These are phyloP conservation scores for Sporisorium exsertum DNA, from an alignment of 1,284 basidiomycete species.

Conservation along the genomic window DNA sequence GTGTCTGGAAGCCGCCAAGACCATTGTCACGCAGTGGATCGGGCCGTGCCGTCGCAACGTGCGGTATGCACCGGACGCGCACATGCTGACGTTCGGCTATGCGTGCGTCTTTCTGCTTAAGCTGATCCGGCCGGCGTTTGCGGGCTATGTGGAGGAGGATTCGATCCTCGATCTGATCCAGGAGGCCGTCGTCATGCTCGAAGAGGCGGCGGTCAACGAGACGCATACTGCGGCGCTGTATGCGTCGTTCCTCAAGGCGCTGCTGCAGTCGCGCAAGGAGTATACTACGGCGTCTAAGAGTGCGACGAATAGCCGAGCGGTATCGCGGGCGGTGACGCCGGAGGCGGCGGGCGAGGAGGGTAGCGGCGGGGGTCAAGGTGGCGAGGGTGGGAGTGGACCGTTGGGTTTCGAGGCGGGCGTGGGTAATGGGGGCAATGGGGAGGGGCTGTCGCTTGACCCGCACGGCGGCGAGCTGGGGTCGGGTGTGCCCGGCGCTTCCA, in stretches of 20 bases:
- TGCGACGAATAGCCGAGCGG: slow-evolving; percentile 40
- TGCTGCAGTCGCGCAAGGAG: slow-evolving; percentile 61
- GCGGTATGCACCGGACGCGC: slow-evolving; percentile 87
- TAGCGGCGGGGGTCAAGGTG: background rate
- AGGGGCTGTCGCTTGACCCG: slow-evolving; percentile 20
- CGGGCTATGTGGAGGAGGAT: slow-evolving; percentile 76
- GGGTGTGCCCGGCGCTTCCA: background rate
- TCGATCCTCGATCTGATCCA: slow-evolving; percentile 80
- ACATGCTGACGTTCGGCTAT: slow-evolving; percentile 90
- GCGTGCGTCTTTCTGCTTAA: slow-evolving; percentile 75
- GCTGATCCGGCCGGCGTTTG: slow-evolving; percentile 85
- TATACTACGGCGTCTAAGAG: slow-evolving; percentile 44
- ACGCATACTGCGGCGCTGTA: slow-evolving; percentile 66
- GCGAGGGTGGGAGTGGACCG: background rate
- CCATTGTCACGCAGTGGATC: slow-evolving; percentile 54
- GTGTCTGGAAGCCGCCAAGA: slow-evolving; percentile 65
- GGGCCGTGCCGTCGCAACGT: slow-evolving; percentile 72
- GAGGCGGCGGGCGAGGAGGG: slow-evolving; percentile 17
- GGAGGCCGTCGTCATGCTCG: slow-evolving; percentile 77
- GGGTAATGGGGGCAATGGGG: background rate
- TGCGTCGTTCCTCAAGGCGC: slow-evolving; percentile 59
- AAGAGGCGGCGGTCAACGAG: slow-evolving; percentile 62
- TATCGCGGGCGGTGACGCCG: slow-evolving; percentile 44
- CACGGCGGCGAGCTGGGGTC: background rate
- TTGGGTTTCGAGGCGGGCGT: background rate